phyloP scores from a whole-genome alignment of 257 asterid genomes.

The Solanum commersonii region DNA sequence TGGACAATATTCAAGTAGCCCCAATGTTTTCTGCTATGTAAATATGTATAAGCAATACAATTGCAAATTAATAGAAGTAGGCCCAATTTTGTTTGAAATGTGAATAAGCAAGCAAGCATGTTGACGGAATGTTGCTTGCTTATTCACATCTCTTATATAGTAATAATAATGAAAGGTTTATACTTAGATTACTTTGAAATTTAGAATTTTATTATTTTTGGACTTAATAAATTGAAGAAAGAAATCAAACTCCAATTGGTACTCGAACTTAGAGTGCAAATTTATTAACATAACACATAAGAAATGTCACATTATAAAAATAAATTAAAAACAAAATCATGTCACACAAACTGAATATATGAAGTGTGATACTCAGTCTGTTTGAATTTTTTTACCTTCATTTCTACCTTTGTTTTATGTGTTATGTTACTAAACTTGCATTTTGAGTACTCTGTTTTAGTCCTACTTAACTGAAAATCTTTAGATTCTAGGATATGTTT shows the following conservation, averaged over 20 bases:
- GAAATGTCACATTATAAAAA: neutral
- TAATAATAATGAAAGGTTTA: no score
- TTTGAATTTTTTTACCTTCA: neutral
- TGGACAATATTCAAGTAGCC: neutral
- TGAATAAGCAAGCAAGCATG: neutral
- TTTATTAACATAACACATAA: neutral
- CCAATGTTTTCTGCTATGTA: neutral
- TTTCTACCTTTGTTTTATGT: neutral
- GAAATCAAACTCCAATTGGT: no score
- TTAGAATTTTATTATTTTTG: no score
- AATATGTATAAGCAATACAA: neutral
- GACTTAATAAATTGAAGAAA: neutral
- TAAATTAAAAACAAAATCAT: neutral
- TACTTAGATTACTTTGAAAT: neutral
- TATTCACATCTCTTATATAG: neutral
- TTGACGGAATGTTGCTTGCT: neutral
- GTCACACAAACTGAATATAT: neutral
- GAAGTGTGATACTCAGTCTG: neutral
- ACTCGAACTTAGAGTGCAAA: neutral
- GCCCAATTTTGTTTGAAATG: neutral
- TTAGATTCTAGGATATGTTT: neutral
- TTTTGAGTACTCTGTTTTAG: neutral
- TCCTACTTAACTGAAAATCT: neutral
- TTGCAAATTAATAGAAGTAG: neutral
- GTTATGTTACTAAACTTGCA: neutral